These are phyloP conservation scores for Amaranthus hypochondriacus DNA, from an alignment of 148 eudicot genomes.

Conservation along the genomic window DNA sequence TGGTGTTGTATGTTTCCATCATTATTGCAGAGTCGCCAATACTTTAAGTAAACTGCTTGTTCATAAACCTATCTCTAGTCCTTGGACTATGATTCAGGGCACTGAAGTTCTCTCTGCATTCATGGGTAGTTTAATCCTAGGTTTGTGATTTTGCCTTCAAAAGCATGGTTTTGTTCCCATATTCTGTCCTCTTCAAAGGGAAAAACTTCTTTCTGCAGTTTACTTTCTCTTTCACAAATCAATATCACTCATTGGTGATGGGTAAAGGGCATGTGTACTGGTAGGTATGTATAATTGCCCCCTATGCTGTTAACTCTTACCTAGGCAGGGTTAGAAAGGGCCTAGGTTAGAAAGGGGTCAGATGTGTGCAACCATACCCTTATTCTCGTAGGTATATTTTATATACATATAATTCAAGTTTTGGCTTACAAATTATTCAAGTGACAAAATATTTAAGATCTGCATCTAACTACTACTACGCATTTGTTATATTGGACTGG, in stretches of 20 bases:
- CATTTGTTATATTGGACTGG: no score
- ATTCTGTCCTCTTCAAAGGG: not conserved
- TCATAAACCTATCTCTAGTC: conserved; percentile 6
- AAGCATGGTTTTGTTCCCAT: not conserved
- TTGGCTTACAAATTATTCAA: no score
- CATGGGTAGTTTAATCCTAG: not conserved
- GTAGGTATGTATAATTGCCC: not conserved
- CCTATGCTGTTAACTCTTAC: not conserved
- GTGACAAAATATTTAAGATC: no score
- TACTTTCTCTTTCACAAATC: not conserved
- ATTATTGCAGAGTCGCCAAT: not conserved
- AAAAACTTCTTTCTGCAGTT: not conserved
- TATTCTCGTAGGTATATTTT: no score
- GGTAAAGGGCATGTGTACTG: not conserved
- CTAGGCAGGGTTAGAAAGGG: no score
- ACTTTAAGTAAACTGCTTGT: not conserved
- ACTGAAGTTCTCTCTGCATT: not conserved
- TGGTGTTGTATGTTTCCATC: not conserved
- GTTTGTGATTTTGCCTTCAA: not conserved
- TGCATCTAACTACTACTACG: no score
- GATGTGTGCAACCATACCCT: no score
- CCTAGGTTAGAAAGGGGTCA: no score
- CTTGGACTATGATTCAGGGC: not conserved
- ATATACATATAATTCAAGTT: no score
- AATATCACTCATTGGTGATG: not conserved